These are phyloP conservation scores for Eustoma russellianum DNA, from an alignment of 257 asterid genomes.

Conservation along the genomic window DNA sequence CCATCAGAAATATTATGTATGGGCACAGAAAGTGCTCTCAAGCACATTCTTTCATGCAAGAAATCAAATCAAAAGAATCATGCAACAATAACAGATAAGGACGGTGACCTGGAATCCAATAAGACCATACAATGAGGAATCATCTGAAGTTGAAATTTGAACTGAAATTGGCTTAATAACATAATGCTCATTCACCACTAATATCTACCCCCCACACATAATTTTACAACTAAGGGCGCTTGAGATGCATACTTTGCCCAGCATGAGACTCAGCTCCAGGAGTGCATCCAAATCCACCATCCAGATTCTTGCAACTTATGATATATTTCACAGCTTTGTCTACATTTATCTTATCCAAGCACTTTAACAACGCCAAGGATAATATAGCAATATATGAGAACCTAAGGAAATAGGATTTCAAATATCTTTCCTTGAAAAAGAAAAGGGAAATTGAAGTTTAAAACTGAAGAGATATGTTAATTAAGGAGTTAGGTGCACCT, in stretches of 20 bases:
- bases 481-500: conserved; percentile 31
- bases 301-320: conserved; percentile 85
- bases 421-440: conserved; percentile 6
- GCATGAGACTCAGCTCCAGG: conserved; percentile 98
- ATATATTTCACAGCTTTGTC: conserved; percentile 77
- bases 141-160: no score
- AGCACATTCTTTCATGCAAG: no score
- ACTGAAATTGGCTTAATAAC: no score
- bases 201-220: not conserved
- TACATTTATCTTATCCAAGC: conserved; percentile 65
- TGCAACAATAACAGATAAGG: no score
- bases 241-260: conserved; percentile 65
- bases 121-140: no score
- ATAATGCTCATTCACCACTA: not conserved
- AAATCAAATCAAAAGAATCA: no score
- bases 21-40: no score
- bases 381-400: conserved; percentile 77
- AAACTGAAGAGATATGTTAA: not conserved
- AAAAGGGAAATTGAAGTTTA: not conserved
- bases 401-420: conserved; percentile 26
- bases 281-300: conserved; percentile 95
- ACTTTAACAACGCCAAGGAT: conserved; percentile 59
- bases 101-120: no score
- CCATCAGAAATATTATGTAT: no score
- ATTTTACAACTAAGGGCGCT: not conserved